Evolutionary conservation across 352 stramenopile genomes (phyloP).

Genomic region (Aphanomyces cochlioides): DNA sequence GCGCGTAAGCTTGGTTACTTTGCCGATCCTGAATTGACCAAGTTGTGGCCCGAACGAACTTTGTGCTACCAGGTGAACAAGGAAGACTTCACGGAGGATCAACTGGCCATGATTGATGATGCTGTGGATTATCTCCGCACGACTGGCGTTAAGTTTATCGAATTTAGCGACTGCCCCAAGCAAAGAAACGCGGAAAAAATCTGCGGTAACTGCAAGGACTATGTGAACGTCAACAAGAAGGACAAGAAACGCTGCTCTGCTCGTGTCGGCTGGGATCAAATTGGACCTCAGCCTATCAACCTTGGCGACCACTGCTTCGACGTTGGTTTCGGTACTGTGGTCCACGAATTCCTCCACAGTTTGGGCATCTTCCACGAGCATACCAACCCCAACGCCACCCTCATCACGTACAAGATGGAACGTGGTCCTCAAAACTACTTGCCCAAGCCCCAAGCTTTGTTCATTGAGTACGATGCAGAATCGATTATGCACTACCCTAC

Average conservation of each 20-base stretch:
- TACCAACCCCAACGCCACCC: conserved; percentile 55
- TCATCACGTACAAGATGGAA: conserved; percentile 62
- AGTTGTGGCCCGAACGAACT: conserved; percentile 64
- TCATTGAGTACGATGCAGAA: conserved; percentile 62
- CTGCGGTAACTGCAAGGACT: conserved; percentile 45
- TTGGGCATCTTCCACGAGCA: conserved; percentile 71
- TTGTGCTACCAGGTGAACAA: conserved; percentile 66
- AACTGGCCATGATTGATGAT: conserved; percentile 51
- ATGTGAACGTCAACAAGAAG: conserved; percentile 66
- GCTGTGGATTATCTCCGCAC: conserved; percentile 51
- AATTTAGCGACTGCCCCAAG: conserved; percentile 57
- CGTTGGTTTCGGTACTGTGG: conserved; percentile 39
- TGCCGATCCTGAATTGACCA: conserved; percentile 51
- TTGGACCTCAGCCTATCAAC: conserved; percentile 65
- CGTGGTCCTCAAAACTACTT: conserved; percentile 67
- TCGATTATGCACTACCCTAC: conserved; percentile 81
- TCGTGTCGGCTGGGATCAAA: conserved; percentile 56
- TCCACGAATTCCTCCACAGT: conserved; percentile 67
- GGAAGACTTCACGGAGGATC: conserved; percentile 41
- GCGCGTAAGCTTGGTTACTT: conserved; percentile 41
- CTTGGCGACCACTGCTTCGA: conserved; percentile 63
- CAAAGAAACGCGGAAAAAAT: conserved; percentile 28
- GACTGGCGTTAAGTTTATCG: conserved; percentile 53
- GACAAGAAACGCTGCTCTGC: conserved; percentile 61
- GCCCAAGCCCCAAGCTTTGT: conserved; percentile 49